Evolutionary conservation across 306 rosid genomes (phyloP).

Genomic region (Glycyrrhiza uralensis): DNA sequence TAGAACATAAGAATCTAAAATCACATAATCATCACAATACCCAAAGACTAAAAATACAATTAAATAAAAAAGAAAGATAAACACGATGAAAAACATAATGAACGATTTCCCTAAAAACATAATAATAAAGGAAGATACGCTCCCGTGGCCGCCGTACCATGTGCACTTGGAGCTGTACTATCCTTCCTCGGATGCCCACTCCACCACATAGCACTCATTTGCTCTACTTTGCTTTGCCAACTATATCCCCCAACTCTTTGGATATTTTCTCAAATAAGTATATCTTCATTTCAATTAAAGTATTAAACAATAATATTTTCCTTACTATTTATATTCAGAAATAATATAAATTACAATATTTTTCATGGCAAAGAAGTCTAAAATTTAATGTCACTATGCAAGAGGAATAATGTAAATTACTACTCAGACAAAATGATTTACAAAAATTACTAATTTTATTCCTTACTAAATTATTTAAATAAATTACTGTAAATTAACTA

Average conservation of each 20-base stretch:
- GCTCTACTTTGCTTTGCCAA: neutral
- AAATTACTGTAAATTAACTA: too few species aligned
- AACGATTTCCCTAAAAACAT: too few species aligned
- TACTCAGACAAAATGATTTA: neutral
- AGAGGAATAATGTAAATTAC: neutral
- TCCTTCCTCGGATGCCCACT: slow-evolving; percentile 63
- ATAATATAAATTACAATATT: neutral
- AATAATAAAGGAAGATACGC: too few species aligned
- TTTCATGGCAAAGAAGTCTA: neutral
- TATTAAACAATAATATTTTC: neutral
- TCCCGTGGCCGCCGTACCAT: slow-evolving; percentile 21
- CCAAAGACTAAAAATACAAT: too few species aligned
- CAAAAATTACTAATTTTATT: too few species aligned
- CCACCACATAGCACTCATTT: slow-evolving; percentile 28
- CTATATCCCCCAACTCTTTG: neutral
- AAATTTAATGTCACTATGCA: neutral
- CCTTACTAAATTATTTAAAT: too few species aligned
- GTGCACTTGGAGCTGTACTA: slow-evolving; percentile 44
- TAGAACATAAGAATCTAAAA: too few species aligned
- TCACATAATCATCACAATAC: too few species aligned
- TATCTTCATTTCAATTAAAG: neutral
- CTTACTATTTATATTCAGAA: neutral
- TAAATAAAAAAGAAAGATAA: neutral
- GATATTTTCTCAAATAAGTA: neutral
- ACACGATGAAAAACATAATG: neutral